Evolutionary conservation across 306 rosid genomes (phyloP).

Genomic region (Castanea sativa): DNA sequence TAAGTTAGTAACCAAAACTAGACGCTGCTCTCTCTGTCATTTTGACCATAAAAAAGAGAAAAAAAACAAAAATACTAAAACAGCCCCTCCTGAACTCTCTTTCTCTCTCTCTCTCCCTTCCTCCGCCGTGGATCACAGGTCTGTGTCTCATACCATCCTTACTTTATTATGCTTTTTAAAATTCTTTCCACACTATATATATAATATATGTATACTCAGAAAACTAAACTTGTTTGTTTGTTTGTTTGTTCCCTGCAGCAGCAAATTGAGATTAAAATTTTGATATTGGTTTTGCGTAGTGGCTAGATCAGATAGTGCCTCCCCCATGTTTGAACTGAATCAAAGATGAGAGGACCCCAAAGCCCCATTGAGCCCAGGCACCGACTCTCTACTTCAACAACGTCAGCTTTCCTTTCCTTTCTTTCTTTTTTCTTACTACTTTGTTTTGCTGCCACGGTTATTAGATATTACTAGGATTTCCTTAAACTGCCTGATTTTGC

Average conservation of each 20-base stretch:
- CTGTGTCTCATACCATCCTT: not conserved
- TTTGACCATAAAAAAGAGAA: not conserved
- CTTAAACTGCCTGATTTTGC: not conserved
- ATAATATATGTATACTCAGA: not conserved
- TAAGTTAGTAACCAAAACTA: not conserved
- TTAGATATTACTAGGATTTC: not conserved
- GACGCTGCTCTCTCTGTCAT: not conserved
- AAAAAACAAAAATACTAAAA: too few species aligned
- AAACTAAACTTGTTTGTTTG: not conserved
- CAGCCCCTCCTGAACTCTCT: not conserved
- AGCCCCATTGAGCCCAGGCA: conserved; percentile 64
- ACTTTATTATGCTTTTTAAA: not conserved
- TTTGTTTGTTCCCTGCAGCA: too few species aligned
- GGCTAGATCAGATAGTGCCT: conserved; percentile 24
- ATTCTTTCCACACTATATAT: not conserved
- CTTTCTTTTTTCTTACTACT: not conserved
- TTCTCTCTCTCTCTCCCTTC: not conserved
- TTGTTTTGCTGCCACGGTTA: not conserved
- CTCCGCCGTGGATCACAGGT: conserved; percentile 12
- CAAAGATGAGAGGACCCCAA: conserved; percentile 67
- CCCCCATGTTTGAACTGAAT: conserved; percentile 23
- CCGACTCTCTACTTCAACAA: conserved; percentile 60
- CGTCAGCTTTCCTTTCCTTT: conserved; percentile 33
- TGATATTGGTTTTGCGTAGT: not conserved
- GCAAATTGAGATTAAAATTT: not conserved